Base-by-base conservation (phyloP, 2,329 filamentous ascomycete genomes). In the Trichoderma semiorbis region DNA sequence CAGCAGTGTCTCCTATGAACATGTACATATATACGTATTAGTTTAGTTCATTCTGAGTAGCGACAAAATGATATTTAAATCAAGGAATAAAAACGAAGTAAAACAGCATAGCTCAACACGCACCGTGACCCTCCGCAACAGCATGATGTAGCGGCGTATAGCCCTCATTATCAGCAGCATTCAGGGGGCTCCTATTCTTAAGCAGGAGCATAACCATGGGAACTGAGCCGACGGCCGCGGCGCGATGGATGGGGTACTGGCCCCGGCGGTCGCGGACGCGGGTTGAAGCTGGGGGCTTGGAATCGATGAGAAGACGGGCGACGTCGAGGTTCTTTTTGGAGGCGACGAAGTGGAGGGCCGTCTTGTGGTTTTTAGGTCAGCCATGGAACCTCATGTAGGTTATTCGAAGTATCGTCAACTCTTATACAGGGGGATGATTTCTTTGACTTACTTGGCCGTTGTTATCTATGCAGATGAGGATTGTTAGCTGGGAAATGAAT, bases 91-190 rank as follows among this genome's bases (percentile, higher is more conserved):
- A 18, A 30, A 1, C 5, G 16, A n/a, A 16, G 5, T 14, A 16
- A 28, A 26, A 28, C 8, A 11, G 5, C 11, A n/a, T 30, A 21
- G 3, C 47, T 24, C 16, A 57, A 78, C 84, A 78, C 84, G 53
- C 77, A 90, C 90, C 91, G 79, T 92, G 89, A 6, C 90, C 90
- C 78, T 96, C 93, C 2, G 92, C 91, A 75, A 95, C 83, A 14
- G 93, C 90, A 79, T 99, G 96, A 82, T 99, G 96, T 77, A 99
- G 84, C 4, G 96, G 92, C 28, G 96, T 98, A 79, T 93, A 90
- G 1, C 95, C 95, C 75, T 94, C 90, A 43, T 85, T 84, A 83
- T 99, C 96, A 2, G 92, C 91, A 3, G 94, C 91, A 80, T 97
- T 93, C 28, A 98, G 79, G 0, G 95, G 95, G 75, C 93, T 97